phyloP scores from a whole-genome alignment of 768 basidiomycete genomes.

The Amanita inopinata region DNA sequence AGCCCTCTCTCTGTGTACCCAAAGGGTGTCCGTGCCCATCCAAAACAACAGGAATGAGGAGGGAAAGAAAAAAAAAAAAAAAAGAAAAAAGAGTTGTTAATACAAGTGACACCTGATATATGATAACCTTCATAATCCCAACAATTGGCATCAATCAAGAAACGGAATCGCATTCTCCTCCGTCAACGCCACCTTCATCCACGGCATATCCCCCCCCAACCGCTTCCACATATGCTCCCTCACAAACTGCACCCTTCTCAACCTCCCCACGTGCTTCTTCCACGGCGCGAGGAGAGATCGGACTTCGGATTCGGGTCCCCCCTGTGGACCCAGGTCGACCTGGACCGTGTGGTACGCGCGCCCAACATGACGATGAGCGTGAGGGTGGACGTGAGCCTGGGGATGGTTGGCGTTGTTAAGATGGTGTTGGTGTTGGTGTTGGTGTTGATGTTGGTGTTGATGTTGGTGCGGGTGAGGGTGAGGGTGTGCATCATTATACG shows the following conservation, averaged over 20 bases:
- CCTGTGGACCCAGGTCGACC: background rate
- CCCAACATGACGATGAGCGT: background rate
- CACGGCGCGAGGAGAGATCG: slow-evolving; percentile 32
- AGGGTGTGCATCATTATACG: no score
- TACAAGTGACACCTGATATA: no score
- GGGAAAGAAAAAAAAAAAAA: no score
- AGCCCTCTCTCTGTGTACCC: no score
- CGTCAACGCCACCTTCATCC: slow-evolving; percentile 11
- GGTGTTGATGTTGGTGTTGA: no score
- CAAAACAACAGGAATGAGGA: no score
- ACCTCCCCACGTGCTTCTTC: slow-evolving; percentile 28
- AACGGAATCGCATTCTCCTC: slow-evolving; percentile 6
- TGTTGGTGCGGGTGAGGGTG: no score
- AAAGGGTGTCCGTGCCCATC: no score
- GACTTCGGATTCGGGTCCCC: slow-evolving; percentile 20
- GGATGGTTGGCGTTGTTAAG: background rate
- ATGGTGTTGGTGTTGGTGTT: no score
- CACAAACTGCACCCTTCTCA: slow-evolving; percentile 33
- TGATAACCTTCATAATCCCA: no score
- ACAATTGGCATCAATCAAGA: slow-evolving; percentile 1
- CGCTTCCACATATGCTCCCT: slow-evolving; percentile 30
- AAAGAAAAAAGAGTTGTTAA: no score
- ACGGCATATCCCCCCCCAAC: slow-evolving; percentile 26
- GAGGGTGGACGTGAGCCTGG: background rate
- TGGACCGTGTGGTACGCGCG: background rate